phyloP scores from a whole-genome alignment of 163 green algal species.

The Volvox carteri region DNA sequence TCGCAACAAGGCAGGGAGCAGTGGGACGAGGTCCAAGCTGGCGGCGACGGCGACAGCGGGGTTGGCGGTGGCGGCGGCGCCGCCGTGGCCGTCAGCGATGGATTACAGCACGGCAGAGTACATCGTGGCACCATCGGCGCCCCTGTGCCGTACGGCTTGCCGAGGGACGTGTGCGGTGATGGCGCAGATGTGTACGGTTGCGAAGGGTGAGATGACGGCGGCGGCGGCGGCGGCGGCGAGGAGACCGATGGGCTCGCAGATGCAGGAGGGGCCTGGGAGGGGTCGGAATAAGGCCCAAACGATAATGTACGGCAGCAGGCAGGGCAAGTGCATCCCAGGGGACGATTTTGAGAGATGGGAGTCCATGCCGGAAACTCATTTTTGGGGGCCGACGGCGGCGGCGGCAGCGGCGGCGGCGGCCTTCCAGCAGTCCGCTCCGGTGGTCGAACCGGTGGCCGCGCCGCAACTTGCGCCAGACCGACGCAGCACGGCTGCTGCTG shows the following conservation, averaged over 20 bases:
- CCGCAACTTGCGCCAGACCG: not conserved
- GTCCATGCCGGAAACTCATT: not conserved
- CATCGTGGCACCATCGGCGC: not conserved
- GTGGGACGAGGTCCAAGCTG: not conserved
- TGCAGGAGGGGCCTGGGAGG: too few species aligned
- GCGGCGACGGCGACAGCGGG: not conserved
- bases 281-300: not conserved
- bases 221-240: not conserved
- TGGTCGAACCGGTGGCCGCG: not conserved
- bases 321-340: not conserved
- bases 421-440: not conserved
- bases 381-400: not conserved
- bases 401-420: not conserved
- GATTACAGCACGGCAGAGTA: constrained; percentile 16
- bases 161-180: not conserved
- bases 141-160: not conserved
- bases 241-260: not conserved
- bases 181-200: not conserved
- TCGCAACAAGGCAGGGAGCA: constrained; percentile 45
- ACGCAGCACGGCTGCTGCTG: too few species aligned
- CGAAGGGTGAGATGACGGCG: not conserved
- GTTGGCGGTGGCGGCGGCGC: not conserved
- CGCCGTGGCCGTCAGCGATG: not conserved
- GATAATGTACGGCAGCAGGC: not conserved
- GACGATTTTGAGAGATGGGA: not conserved